Base-by-base conservation (phyloP, 2,329 filamentous ascomycete genomes). In the Neofusicoccum kwambonambiense region DNA sequence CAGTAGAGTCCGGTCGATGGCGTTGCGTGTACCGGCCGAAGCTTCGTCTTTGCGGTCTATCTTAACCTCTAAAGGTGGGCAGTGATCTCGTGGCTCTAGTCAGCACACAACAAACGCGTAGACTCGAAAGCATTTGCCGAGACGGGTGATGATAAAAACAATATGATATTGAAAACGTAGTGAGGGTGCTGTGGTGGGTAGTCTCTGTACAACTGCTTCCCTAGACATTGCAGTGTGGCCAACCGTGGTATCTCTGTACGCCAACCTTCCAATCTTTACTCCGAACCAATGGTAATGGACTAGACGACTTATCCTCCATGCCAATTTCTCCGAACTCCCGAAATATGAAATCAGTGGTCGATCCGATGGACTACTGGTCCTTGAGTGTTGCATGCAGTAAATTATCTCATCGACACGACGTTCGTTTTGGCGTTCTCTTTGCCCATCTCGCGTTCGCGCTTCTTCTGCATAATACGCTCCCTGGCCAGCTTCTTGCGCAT, bases 381-480 rank as follows among this genome's bases (percentile, higher is more conserved):
- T 17, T 9, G 27, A 15, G 27, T 37, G 31, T 37, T 35, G 12
- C 31, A 8, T 9, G n/a, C 15, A 8, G 34, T n/a, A 34, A 13
- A 35, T 62, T 34, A 62, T 12, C 44, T 17, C 58, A 62, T 41
- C 17, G 47, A 31, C 34, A 34, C 42, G 5, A 42, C 34, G n/a
- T 49, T 50, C 8, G 19, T 35, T 27, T 19, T 57, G 2, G 22
- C 44, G 34, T 64, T 64, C 15, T 64, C 62, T 22, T 64, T 64
- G 7, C 52, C 62, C 51, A 39, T 64, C n/a, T 64, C 51, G 13
- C 62, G 51, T n/a, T 58, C 62, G 2, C 62, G n/a, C 44, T 58
- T 64, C 51, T 56, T 64, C 35, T 57, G 51, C 31, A 41, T 31
- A 11, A 64, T 17, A 44, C 62, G 62, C 22, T 64, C 62, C 35